Conservation (phyloP, 371 early-diverging fungal genomes). For the Mortierella sp. region DNA sequence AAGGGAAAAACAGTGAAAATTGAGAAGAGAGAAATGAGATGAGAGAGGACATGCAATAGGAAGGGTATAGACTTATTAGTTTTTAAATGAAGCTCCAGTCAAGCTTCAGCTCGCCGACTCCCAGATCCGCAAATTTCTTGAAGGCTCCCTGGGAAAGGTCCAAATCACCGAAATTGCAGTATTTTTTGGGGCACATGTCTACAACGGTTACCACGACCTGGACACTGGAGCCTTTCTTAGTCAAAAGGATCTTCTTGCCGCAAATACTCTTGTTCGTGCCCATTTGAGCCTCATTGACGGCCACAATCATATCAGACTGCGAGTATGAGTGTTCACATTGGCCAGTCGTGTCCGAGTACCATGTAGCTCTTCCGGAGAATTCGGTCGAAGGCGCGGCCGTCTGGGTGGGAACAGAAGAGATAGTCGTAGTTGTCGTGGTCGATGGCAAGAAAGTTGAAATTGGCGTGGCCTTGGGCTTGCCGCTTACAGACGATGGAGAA, state of each 20-base stretch:
- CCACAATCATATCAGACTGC: constrained; percentile 49
- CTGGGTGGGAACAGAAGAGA: constrained; percentile 1
- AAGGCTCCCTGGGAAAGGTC: constrained; percentile 53
- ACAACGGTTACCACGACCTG: constrained; percentile 35
- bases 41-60: too few relatives aligned
- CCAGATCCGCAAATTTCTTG: constrained; percentile 41
- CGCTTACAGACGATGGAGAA: neutral
- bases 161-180: constrained; percentile 38
- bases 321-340: constrained; percentile 43
- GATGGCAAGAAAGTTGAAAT: constrained; percentile 3
- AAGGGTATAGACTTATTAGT: too few relatives aligned
- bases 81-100: constrained; percentile 39
- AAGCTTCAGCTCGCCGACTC: constrained; percentile 22
- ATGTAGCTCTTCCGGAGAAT: constrained; percentile 42
- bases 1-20: too few relatives aligned
- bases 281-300: constrained; percentile 50
- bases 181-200: constrained; percentile 46
- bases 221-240: constrained; percentile 26
- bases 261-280: constrained; percentile 35
- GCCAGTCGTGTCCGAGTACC: constrained; percentile 52
- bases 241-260: constrained; percentile 39
- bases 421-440: constrained; percentile 15
- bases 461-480: constrained; percentile 12
- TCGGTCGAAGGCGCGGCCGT: constrained; percentile 8
- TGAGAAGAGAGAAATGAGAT: too few relatives aligned